phyloP scores from a whole-genome alignment of 768 basidiomycete genomes.

The Pleurotus djamor region DNA sequence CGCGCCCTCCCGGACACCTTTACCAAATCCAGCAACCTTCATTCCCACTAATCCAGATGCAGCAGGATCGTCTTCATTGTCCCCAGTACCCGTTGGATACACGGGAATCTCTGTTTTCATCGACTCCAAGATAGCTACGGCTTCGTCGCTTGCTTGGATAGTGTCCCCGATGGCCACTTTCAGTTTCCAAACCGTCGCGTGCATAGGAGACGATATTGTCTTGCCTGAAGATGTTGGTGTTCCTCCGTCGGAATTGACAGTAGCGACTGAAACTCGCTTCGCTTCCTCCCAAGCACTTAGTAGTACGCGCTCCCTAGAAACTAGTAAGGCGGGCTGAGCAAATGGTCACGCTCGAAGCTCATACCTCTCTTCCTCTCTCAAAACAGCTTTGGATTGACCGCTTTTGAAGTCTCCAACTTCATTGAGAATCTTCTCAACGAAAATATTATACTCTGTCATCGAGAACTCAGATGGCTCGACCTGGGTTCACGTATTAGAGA shows the following conservation, averaged over 20 bases:
- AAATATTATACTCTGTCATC: conserved; percentile 44
- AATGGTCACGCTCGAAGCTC: conserved; percentile 1
- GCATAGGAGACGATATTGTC: conserved; percentile 31
- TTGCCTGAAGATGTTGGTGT: neutral
- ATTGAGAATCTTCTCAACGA: conserved; percentile 34
- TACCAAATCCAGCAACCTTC: conserved; percentile 34
- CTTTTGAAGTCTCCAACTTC: conserved; percentile 40
- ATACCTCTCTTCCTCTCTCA: conserved; percentile 38
- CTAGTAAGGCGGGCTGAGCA: neutral
- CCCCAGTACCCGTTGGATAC: conserved; percentile 49
- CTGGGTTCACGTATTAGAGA: conserved; percentile 21
- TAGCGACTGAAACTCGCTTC: neutral
- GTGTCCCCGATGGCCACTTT: conserved; percentile 37
- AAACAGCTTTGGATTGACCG: conserved; percentile 33
- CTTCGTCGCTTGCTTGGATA: conserved; percentile 36
- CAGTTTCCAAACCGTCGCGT: conserved; percentile 52
- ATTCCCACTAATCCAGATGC: conserved; percentile 36
- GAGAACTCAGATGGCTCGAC: conserved; percentile 53
- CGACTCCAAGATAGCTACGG: conserved; percentile 53
- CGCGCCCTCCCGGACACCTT: conserved; percentile 39
- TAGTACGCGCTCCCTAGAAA: neutral
- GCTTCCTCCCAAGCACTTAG: neutral
- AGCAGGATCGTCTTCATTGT: conserved; percentile 66
- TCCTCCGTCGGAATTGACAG: neutral
- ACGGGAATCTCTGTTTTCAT: conserved; percentile 67